phyloP scores from a whole-genome alignment of 2,329 filamentous ascomycete species.

The Fusarium sp. region DNA sequence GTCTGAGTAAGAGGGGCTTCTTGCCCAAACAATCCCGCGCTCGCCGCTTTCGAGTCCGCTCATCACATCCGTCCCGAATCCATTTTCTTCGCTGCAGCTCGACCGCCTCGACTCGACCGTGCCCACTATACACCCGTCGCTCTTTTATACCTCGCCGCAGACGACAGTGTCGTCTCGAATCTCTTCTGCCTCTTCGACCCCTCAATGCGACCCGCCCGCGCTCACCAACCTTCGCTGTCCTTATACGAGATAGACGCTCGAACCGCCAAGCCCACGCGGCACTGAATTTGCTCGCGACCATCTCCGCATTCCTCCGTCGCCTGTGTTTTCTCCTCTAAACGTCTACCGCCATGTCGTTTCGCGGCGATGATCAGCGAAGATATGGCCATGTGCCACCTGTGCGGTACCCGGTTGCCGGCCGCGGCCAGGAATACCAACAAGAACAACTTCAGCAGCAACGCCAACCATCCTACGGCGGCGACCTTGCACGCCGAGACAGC shows the following conservation, averaged over 20 bases:
- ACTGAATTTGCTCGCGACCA: constrained; percentile 29
- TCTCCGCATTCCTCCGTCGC: constrained; percentile 19
- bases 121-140: constrained; percentile 28
- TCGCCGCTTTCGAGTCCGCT: constrained; percentile 43
- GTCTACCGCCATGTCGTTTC: constrained; percentile 67
- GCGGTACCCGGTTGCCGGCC: constrained; percentile 67
- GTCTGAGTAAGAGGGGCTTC: constrained; percentile 36
- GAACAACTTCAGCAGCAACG: constrained; percentile 48
- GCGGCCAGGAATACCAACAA: constrained; percentile 48
- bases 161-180: constrained; percentile 20
- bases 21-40: constrained; percentile 37
- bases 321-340: constrained; percentile 9
- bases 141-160: constrained; percentile 20
- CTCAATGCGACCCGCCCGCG: constrained; percentile 44
- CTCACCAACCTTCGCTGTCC: constrained; percentile 38
- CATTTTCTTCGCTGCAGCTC: constrained; percentile 40
- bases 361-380: constrained; percentile 69
- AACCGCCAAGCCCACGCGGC: constrained; percentile 42
- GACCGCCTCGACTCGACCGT: constrained; percentile 31
- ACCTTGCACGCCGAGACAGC: constrained; percentile 67
- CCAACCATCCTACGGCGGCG: constrained; percentile 51
- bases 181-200: constrained; percentile 26
- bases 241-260: constrained; percentile 43
- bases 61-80: constrained; percentile 32
- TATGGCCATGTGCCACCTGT: constrained; percentile 75